Evolutionary conservation across 495 filamentous ascomycete species (phyloP).

Genomic region (Umbilicaria muhlenbergii): DNA sequence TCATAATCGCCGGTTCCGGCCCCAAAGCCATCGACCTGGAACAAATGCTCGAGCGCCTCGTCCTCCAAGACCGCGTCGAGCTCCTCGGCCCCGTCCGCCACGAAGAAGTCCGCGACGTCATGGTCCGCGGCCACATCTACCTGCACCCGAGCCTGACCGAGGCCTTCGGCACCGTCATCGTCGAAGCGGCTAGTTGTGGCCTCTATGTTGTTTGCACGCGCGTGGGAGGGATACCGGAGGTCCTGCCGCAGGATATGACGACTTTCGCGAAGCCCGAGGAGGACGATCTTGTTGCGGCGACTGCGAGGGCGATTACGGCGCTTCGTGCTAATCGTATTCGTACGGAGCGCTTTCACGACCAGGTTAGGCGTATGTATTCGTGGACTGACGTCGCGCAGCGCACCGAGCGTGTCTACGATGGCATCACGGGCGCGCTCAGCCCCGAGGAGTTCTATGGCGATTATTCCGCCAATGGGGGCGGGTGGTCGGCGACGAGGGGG

Average conservation of each 20-base stretch:
- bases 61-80: conserved; percentile 87
- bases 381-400: conserved; percentile 91
- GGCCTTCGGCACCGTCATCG: conserved; percentile 93
- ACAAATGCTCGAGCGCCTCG: conserved; percentile 91
- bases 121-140: conserved; percentile 94
- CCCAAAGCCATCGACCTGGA: conserved; percentile 96
- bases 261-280: conserved; percentile 86
- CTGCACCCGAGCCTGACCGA: conserved; percentile 90
- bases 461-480: conserved; percentile 34
- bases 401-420: conserved; percentile 88
- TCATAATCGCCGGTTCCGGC: conserved; percentile 89
- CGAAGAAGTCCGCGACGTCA: conserved; percentile 95
- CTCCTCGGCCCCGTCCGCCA: conserved; percentile 84
- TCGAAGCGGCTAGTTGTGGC: conserved; percentile 90
- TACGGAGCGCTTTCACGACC: conserved; percentile 87
- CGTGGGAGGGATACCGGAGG: conserved; percentile 92
- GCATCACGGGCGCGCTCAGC: conserved; percentile 67
- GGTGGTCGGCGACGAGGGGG: conserved; percentile 54
- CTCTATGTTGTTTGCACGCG: conserved; percentile 93
- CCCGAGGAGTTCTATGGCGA: conserved; percentile 80
- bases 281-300: conserved; percentile 73
- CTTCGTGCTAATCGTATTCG: conserved; percentile 71
- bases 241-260: conserved; percentile 86
- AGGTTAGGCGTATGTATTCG: conserved; percentile 94
- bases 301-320: conserved; percentile 63